Conservation (phyloP, 2,329 filamentous ascomycete genomes). For the Penicillium sp. region DNA sequence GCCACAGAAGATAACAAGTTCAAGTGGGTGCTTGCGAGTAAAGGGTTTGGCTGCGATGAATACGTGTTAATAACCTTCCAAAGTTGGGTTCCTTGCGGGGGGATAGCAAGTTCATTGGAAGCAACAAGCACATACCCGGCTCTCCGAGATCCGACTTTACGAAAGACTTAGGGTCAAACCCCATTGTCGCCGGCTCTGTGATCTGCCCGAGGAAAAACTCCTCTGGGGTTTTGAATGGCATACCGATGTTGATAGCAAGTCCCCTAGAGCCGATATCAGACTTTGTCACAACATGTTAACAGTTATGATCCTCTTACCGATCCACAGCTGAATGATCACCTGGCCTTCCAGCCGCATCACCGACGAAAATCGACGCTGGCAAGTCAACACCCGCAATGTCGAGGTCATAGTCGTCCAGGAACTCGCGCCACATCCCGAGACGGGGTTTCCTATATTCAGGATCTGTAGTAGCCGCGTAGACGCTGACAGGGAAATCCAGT, state of each 20-base stretch:
- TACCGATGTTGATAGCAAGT: conserved; percentile 79
- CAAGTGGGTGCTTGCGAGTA: conserved; percentile 62
- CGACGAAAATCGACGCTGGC: conserved; percentile 75
- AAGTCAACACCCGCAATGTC: conserved; percentile 63
- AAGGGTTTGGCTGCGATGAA: conserved; percentile 31
- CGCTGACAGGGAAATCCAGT: conserved; percentile 66
- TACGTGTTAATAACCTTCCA: neutral
- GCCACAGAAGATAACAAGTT: conserved; percentile 83
- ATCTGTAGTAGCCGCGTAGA: conserved; percentile 83
- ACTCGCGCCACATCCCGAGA: conserved; percentile 79
- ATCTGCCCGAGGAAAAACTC: conserved; percentile 78
- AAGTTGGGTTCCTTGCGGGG: neutral
- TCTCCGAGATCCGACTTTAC: conserved; percentile 37
- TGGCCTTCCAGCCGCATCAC: conserved; percentile 68
- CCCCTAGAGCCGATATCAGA: conserved; percentile 53
- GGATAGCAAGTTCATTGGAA: neutral
- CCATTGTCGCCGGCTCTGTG: conserved; percentile 63
- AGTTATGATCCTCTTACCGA: conserved; percentile 42
- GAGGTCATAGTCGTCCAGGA: conserved; percentile 61
- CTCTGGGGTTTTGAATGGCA: conserved; percentile 81
- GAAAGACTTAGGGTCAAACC: conserved; percentile 68
- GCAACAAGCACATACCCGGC: conserved; percentile 31
- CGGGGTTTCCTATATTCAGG: conserved; percentile 86
- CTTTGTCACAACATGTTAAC: conserved; percentile 9
- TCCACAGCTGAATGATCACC: conserved; percentile 62